Conservation (phyloP, 192 early-diverging fungal genomes). For the Lunasporangiospora selenospora region DNA sequence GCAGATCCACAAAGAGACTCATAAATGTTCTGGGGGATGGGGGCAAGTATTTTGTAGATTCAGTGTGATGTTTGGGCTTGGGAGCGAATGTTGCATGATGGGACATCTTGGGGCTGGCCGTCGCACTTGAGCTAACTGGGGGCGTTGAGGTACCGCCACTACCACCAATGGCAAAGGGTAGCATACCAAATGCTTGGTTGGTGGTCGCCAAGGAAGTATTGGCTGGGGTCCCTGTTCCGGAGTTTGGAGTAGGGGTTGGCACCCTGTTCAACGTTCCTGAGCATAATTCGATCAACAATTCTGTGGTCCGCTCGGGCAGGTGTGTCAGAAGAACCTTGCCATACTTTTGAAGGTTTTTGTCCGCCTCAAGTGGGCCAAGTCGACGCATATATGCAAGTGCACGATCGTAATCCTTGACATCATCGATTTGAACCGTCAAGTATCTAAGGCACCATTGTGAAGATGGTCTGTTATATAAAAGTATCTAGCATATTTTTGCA, state of each 20-base stretch:
- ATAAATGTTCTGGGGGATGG: conserved; percentile 77
- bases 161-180: conserved; percentile 46
- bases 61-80: conserved; percentile 9
- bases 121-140: conserved; percentile 1
- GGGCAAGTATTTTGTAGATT: conserved; percentile 44
- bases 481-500: background rate
- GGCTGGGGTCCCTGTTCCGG: conserved; percentile 8
- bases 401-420: conserved; percentile 78
- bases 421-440: conserved; percentile 89
- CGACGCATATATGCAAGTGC: conserved; percentile 80
- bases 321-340: conserved; percentile 61
- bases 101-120: conserved; percentile 8
- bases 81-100: conserved; percentile 13
- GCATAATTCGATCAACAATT: conserved; percentile 62
- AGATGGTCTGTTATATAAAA: background rate
- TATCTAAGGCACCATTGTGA: conserved; percentile 58
- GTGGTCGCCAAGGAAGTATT: conserved; percentile 3
- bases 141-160: conserved; percentile 4
- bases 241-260: conserved; percentile 9
- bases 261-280: conserved; percentile 47
- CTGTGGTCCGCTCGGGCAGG: conserved; percentile 60
- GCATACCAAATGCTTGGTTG: conserved; percentile 30
- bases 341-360: conserved; percentile 64
- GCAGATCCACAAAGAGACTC: conserved; percentile 87
- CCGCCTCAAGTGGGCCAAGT: conserved; percentile 57